Conservation (phyloP, 768 basidiomycete genomes). For the Saitozyma podzolica region DNA sequence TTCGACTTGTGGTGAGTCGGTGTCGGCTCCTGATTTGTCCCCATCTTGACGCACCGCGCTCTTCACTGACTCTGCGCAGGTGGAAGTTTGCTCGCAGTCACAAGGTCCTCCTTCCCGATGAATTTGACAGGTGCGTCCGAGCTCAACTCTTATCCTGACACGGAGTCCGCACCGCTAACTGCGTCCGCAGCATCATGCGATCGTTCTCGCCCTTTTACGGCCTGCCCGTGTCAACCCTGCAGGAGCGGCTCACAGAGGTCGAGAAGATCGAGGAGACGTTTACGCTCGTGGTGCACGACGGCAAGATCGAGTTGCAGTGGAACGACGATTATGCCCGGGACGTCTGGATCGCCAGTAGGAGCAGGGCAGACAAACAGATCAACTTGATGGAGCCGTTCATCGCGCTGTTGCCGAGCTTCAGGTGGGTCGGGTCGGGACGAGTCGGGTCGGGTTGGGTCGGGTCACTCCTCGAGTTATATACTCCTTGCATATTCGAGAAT, state of each 20-base stretch:
- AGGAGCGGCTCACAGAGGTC: constrained; percentile 45
- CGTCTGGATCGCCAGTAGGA: constrained; percentile 51
- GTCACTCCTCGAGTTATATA: background rate
- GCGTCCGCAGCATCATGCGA: constrained; percentile 46
- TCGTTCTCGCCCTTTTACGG: constrained; percentile 51
- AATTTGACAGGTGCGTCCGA: constrained; percentile 48
- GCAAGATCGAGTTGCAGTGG: constrained; percentile 53
- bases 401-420: constrained; percentile 41
- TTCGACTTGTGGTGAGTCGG: constrained; percentile 78
- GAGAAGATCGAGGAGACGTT: constrained; percentile 52
- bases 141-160: background rate
- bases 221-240: constrained; percentile 43
- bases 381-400: constrained; percentile 54
- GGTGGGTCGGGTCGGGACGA: constrained; percentile 37
- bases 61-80: constrained; percentile 14
- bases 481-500: constrained; percentile 1
- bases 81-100: constrained; percentile 48
- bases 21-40: background rate
- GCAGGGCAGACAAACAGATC: constrained; percentile 53
- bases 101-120: constrained; percentile 51
- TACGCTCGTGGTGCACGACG: constrained; percentile 51
- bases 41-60: background rate
- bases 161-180: constrained; percentile 1
- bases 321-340: constrained; percentile 54
- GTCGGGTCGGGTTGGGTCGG: too few species aligned